A percentile compares a stretch with the other conserved stretches of the same genome.
Conservation (phyloP, 2,329 filamentous ascomycete genomes). For the Pseudogymnoascus sp. region DNA sequence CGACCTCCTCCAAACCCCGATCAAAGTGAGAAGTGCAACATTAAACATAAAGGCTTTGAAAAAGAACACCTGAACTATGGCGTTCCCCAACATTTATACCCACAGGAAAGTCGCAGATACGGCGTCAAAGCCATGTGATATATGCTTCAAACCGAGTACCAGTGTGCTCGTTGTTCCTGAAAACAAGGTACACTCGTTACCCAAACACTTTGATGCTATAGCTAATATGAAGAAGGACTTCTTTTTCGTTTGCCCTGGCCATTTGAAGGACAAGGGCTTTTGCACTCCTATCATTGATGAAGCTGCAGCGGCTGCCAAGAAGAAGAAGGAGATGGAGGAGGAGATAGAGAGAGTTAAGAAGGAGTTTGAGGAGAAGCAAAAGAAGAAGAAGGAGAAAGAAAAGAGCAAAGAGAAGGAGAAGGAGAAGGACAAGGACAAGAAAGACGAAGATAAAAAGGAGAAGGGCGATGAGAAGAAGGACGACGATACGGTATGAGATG, state of each 20-base stretch:
- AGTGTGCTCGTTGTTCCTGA: slow-evolving; percentile 85
- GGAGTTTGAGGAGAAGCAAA: slow-evolving; percentile 73
- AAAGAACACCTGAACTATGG: background rate
- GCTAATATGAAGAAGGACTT: slow-evolving; percentile 53
- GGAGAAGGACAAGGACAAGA: slow-evolving; percentile 41
- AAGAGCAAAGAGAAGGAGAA: slow-evolving; percentile 55
- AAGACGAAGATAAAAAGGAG: slow-evolving; percentile 36
- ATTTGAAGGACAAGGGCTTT: slow-evolving; percentile 78
- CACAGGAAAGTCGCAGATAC: slow-evolving; percentile 80
- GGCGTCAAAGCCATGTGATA: slow-evolving; percentile 76
- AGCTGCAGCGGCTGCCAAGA: slow-evolving; percentile 51
- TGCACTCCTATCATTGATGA: slow-evolving; percentile 68
- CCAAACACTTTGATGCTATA: background rate
- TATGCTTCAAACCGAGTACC: slow-evolving; percentile 83
- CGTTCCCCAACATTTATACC: slow-evolving; percentile 72
- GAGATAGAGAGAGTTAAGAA: slow-evolving; percentile 58
- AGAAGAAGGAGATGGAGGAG: slow-evolving; percentile 57
- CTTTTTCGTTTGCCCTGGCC: slow-evolving; percentile 81
- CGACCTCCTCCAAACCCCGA: background rate
- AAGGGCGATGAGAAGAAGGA: slow-evolving; percentile 37
- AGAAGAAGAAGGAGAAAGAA: slow-evolving; percentile 60
- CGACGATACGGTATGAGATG: slow-evolving; percentile 30
- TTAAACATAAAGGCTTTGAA: background rate
- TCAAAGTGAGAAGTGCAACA: slow-evolving; percentile 1
- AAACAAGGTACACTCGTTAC: slow-evolving; percentile 59